Percentiles rank a stretch among this genome's conserved stretches.
These are phyloP conservation scores for Cadophora sp. DNA, from an alignment of 2,329 filamentous ascomycete species.

Conservation along the genomic window DNA sequence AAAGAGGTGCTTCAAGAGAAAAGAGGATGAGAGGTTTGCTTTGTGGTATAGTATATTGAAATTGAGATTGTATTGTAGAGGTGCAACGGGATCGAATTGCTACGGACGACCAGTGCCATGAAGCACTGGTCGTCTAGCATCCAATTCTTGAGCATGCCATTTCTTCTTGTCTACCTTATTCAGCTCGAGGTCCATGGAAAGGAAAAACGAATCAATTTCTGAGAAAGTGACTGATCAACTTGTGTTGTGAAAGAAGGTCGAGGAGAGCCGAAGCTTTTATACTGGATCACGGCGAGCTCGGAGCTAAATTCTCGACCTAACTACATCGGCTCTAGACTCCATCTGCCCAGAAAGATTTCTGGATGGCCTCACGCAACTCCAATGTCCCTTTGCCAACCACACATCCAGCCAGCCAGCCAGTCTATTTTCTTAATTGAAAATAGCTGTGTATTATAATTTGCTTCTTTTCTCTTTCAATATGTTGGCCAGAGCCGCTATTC, in stretches of 20 bases:
- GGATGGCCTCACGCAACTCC: conserved; percentile 17
- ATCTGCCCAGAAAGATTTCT: conserved; percentile 20
- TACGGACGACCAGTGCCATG: conserved; percentile 37
- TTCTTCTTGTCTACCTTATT: conserved; percentile 52
- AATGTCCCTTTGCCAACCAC: conserved; percentile 16
- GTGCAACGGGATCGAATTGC: conserved; percentile 45
- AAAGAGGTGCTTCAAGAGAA: conserved; percentile 13
- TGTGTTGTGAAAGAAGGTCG: conserved; percentile 49
- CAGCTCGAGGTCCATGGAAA: conserved; percentile 61
- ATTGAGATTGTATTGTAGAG: conserved; percentile 37
- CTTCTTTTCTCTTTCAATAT: conserved; percentile 36
- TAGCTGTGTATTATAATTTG: conserved; percentile 28
- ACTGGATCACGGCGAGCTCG: not conserved
- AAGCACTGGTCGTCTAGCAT: conserved; percentile 43
- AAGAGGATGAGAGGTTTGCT: conserved; percentile 13
- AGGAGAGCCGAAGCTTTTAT: conserved; percentile 3
- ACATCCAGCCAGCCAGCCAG: conserved; percentile 26
- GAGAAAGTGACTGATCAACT: conserved; percentile 59
- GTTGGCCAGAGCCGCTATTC: conserved; percentile 42
- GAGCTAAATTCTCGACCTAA: not conserved
- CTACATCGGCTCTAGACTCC: conserved; percentile 6
- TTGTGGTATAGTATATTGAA: not conserved
- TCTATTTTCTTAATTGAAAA: conserved; percentile 43
- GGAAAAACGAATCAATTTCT: conserved; percentile 66
- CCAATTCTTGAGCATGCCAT: conserved; percentile 47